Conservation (phyloP, 2,329 filamentous ascomycete species). For the Colletotrichum siamense region DNA sequence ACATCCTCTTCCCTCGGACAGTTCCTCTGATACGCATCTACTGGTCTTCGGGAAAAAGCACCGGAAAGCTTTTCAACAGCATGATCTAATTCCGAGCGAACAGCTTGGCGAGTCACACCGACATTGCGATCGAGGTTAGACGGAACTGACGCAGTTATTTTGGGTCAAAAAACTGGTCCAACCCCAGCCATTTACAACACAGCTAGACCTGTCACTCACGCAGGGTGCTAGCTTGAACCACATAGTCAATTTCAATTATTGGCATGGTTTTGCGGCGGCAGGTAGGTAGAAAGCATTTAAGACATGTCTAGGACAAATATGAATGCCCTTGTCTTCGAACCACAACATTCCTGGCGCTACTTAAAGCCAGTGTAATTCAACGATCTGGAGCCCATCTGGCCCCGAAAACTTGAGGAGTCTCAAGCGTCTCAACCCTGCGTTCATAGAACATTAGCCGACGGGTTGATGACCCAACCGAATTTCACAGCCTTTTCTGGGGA, state of each 20-base stretch:
- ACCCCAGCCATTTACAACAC: background rate
- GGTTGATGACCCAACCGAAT: background rate
- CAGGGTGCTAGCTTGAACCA: no score
- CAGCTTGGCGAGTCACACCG: slow-evolving; percentile 5
- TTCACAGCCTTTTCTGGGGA: background rate
- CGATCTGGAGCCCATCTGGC: no score
- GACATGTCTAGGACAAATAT: no score
- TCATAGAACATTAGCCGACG: background rate
- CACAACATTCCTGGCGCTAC: no score
- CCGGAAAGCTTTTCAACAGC: slow-evolving; percentile 1
- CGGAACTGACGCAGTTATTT: background rate
- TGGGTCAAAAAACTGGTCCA: background rate
- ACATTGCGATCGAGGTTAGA: background rate
- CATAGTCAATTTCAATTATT: no score
- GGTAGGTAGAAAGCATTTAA: no score
- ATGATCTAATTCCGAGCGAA: background rate
- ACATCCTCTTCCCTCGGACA: background rate
- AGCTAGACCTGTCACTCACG: no score
- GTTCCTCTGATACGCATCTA: background rate
- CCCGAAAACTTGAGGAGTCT: background rate
- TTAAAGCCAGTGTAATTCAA: no score
- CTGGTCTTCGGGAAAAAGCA: background rate
- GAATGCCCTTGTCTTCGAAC: no score
- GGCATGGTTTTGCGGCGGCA: no score
- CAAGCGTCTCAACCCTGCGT: background rate